These are phyloP conservation scores for Phycomyces blakesleeanus DNA, from an alignment of 192 early-diverging fungal genomes.

Conservation along the genomic window DNA sequence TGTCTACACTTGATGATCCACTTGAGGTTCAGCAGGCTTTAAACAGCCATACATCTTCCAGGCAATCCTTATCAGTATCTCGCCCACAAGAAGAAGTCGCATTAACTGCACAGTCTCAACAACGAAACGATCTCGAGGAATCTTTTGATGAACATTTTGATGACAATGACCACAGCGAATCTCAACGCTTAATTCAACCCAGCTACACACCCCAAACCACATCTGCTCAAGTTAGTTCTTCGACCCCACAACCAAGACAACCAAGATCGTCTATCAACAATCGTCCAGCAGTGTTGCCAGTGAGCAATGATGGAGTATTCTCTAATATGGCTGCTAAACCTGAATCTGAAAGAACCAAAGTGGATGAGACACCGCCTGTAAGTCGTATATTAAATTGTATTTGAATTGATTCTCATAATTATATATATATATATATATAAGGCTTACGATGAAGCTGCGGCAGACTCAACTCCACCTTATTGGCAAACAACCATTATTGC, in stretches of 20 bases:
- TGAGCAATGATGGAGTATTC: constrained; percentile 52
- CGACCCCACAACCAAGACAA: not conserved
- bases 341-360: constrained; percentile 44
- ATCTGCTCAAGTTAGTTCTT: not conserved
- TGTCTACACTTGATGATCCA: not conserved
- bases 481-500: constrained; percentile 75
- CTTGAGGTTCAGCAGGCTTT: not conserved
- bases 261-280: not conserved
- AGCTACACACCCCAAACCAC: not conserved
- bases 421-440: constrained; percentile 18
- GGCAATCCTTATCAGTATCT: not conserved
- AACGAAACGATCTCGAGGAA: constrained; percentile 21
- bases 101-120: constrained; percentile 9
- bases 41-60: too few relatives aligned
- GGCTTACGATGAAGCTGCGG: constrained; percentile 75
- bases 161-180: not conserved
- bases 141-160: constrained; percentile 26
- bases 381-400: constrained; percentile 1
- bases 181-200: not conserved
- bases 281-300: constrained; percentile 30
- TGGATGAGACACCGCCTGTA: constrained; percentile 52
- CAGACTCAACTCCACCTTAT: constrained; percentile 72
- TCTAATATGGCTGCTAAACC: constrained; percentile 57
- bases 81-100: constrained; percentile 3
- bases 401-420: not conserved